A percentile compares a stretch with the other conserved stretches of the same genome.
Evolutionary conservation across 768 basidiomycete genomes (phyloP).

Genomic region (Gyrodon lividus): DNA sequence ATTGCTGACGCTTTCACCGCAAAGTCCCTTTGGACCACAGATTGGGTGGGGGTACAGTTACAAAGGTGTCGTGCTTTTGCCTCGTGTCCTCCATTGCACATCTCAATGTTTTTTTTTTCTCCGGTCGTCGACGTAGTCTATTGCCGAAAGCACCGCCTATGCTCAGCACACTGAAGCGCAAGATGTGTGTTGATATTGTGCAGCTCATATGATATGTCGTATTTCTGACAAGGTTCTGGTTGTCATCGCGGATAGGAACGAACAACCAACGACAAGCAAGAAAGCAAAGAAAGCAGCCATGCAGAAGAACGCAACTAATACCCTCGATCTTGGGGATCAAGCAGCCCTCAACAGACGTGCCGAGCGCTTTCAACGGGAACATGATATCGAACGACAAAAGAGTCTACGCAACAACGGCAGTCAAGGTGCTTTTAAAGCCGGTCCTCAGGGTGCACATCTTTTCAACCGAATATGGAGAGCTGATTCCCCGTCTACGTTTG

Average conservation of each 20-base stretch:
- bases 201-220: neutral
- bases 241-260: slow-evolving; percentile 32
- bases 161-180: slow-evolving; percentile 63
- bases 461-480: slow-evolving; percentile 44
- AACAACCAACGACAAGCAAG: slow-evolving; percentile 45
- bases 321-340: slow-evolving; percentile 61
- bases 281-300: slow-evolving; percentile 60
- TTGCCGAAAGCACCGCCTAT: slow-evolving; percentile 55
- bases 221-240: slow-evolving; percentile 9
- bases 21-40: slow-evolving; percentile 87
- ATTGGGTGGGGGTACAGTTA: slow-evolving; percentile 88
- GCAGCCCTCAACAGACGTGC: slow-evolving; percentile 75
- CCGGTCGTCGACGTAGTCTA: slow-evolving; percentile 43
- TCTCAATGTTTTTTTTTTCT: slow-evolving; percentile 23
- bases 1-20: slow-evolving; percentile 89
- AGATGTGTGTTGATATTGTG: slow-evolving; percentile 47
- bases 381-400: slow-evolving; percentile 79
- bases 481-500: slow-evolving; percentile 51
- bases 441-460: slow-evolving; percentile 52
- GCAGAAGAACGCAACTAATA: slow-evolving; percentile 35
- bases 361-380: slow-evolving; percentile 87
- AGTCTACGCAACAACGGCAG: slow-evolving; percentile 31
- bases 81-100: slow-evolving; percentile 3
- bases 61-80: slow-evolving; percentile 56
- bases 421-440: slow-evolving; percentile 41